These are phyloP conservation scores for Mucor lusitanicus DNA, from an alignment of 371 early-diverging fungal species.

Conservation along the genomic window DNA sequence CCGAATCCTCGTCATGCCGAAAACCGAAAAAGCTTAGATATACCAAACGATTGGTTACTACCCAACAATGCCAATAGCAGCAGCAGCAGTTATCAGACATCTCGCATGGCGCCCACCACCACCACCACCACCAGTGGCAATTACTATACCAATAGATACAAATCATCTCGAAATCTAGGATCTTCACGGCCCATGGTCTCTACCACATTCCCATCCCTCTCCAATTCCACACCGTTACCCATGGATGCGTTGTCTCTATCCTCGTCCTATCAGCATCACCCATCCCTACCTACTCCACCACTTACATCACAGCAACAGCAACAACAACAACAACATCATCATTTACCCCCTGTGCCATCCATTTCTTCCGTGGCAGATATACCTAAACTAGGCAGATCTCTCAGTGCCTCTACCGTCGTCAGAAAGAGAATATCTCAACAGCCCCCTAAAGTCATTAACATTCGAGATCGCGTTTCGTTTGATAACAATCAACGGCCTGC, in stretches of 20 bases:
- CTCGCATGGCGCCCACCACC: conserved; percentile 4
- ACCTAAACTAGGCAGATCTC: conserved; percentile 26
- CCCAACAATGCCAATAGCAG: neutral
- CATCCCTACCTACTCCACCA: neutral
- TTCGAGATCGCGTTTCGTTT: conserved; percentile 28
- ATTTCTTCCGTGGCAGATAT: conserved; percentile 5
- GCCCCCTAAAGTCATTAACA: conserved; percentile 20
- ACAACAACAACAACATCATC: neutral
- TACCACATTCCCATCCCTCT: conserved; percentile 46
- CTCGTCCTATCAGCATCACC: neutral
- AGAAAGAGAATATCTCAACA: conserved; percentile 1
- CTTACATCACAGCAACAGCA: neutral
- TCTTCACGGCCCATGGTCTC: conserved; percentile 41
- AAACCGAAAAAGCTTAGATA: conserved; percentile 38
- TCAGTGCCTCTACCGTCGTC: conserved; percentile 13
- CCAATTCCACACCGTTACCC: conserved; percentile 42
- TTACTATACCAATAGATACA: conserved; percentile 2
- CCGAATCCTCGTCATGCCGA: conserved; percentile 22
- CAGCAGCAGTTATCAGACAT: conserved; percentile 1
- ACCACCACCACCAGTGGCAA: no score
- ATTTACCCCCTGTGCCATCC: neutral
- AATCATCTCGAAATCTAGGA: conserved; percentile 15
- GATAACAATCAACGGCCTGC: conserved; percentile 32
- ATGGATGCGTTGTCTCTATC: neutral
- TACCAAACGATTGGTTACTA: conserved; percentile 41